phyloP scores from a whole-genome alignment of 257 asterid species.

The Solanum peruvianum region DNA sequence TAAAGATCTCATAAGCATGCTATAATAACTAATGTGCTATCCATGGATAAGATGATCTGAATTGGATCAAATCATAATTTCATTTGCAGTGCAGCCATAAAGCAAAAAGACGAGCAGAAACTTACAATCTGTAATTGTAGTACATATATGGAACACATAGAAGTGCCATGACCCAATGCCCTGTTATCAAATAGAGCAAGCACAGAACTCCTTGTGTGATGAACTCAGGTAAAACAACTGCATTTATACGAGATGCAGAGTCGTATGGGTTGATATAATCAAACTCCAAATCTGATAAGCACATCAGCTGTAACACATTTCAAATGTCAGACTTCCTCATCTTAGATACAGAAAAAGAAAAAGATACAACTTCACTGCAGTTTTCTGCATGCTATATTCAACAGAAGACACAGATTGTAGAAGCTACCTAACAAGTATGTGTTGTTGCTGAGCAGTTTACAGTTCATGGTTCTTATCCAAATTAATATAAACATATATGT shows the following conservation, averaged over 20 bases:
- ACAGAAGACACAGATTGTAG: neutral
- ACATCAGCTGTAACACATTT: slow-evolving; percentile 59
- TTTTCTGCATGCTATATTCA: neutral
- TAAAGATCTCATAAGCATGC: neutral
- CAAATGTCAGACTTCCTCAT: neutral
- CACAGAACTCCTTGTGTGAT: slow-evolving; percentile 67
- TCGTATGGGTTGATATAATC: slow-evolving; percentile 90
- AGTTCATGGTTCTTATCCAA: neutral
- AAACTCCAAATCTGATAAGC: slow-evolving; percentile 86
- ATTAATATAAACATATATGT: neutral
- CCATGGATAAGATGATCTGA: neutral
- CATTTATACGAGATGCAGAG: slow-evolving; percentile 77
- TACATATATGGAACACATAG: slow-evolving; percentile 61
- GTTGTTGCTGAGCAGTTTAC: neutral
- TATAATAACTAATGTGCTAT: neutral
- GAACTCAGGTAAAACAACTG: slow-evolving; percentile 69
- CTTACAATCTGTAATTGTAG: slow-evolving; percentile 81
- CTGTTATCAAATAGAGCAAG: slow-evolving; percentile 64
- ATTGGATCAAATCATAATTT: neutral
- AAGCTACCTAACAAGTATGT: neutral
- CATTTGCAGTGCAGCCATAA: neutral
- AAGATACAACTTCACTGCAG: neutral
- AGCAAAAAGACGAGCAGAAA: neutral
- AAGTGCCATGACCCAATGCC: slow-evolving; percentile 85
- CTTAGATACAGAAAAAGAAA: neutral